Base-by-base conservation (phyloP, 331 rosid genomes). In the Prunus yedoensis region DNA sequence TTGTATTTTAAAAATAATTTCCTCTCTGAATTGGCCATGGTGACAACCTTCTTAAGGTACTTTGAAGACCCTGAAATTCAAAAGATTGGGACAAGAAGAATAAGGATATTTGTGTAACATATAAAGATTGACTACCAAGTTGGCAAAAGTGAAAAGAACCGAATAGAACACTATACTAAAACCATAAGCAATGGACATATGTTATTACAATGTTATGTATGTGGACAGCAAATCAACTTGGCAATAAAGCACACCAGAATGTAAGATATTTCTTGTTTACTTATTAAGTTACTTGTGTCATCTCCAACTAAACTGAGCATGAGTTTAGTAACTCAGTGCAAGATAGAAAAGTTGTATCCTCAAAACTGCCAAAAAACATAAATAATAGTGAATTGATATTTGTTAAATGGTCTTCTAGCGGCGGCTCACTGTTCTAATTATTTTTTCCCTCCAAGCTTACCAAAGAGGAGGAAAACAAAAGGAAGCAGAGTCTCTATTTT, bases 21-120 rank as follows among this genome's bases (percentile, higher is more conserved):
- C 73, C 66, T 74, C 17, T 50, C 74, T 5, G 85, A 68, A 63
- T 71, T 79, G 58, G 78, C 78, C 75, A 32, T 71, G 41, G 75
- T 23, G 23, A 52, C 63, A 3, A 60, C 61, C 76, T 25, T 70
- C 70, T 79, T 66, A 13, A 68, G 3, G 50, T 65, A 43, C 47
- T 12, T 21, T 53, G 65, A 46, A 43, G 84, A 28, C 76, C 78
- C 96, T 86, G 90, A 51, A 20, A 51, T 74, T 59, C 65, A 59
- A 46, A 46, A 28, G 13, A 15, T 21, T 53, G 49, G 18, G 54
- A 32, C 54, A 12, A 27, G 47, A 70, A 4, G 52, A 47, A 17
- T 64, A 38, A 35, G 69, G 43, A 38, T 38, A 38, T 38, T 7
- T 7, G 43, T 38, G 43, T 38, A 38, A 17, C 16, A 60, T 20